Evolutionary conservation across 352 stramenopile genomes (phyloP).

Genomic region (Globisporangium spiculum): DNA sequence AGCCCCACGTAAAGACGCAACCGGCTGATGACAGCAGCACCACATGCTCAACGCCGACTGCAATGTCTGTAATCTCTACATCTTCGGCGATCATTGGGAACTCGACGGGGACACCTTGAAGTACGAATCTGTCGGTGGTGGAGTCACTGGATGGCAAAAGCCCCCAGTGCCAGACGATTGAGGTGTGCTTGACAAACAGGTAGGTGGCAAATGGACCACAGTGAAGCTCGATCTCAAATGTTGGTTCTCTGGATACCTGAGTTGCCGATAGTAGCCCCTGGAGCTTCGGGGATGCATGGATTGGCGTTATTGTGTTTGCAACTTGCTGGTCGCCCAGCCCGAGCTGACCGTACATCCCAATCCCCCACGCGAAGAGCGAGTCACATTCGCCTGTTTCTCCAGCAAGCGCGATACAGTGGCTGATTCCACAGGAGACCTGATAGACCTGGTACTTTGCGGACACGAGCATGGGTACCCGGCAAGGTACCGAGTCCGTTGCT

Average conservation of each 20-base stretch:
- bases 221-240: conserved; percentile 12
- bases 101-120: conserved; percentile 11
- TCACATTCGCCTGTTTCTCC: not conserved
- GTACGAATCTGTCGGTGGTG: conserved; percentile 9
- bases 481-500: not conserved
- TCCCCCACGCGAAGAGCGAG: conserved; percentile 32
- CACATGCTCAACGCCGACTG: conserved; percentile 29
- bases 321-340: conserved; percentile 30
- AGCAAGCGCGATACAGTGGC: conserved; percentile 33
- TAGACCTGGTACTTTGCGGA: conserved; percentile 15
- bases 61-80: conserved; percentile 23
- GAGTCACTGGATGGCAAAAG: conserved; percentile 20
- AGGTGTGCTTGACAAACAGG: conserved; percentile 19
- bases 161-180: conserved; percentile 34
- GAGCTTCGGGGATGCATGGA: conserved; percentile 19
- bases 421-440: conserved; percentile 39
- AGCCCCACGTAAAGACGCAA: conserved; percentile 38
- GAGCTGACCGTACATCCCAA: conserved; percentile 45
- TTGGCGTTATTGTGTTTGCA: conserved; percentile 20
- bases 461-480: not conserved
- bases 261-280: conserved; percentile 12
- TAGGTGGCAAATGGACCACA: conserved; percentile 39
- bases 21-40: conserved; percentile 26
- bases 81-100: conserved; percentile 20
- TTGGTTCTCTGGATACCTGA: not conserved